Percentiles rank a stretch among this genome's conserved stretches.
Evolutionary conservation across 2,329 filamentous ascomycete species (phyloP).

Genomic region (Aspergillus pseudoviridinutans): DNA sequence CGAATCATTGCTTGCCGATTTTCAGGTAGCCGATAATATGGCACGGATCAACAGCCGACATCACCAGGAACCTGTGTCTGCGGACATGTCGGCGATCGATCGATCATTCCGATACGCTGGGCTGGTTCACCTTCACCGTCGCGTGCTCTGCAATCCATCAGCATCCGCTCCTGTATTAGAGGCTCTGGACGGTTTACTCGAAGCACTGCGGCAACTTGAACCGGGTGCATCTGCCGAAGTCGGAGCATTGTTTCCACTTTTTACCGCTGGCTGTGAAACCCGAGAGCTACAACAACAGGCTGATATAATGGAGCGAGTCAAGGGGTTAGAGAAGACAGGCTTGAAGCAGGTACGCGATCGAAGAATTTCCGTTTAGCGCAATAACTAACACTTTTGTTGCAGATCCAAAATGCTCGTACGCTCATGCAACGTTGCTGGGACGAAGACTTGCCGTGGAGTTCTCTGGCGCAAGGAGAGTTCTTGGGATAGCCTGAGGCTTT

Average conservation of each 20-base stretch:
- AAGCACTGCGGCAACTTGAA: conserved; percentile 59
- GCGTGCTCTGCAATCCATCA: conserved; percentile 62
- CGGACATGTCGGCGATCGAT: conserved; percentile 63
- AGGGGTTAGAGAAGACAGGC: conserved; percentile 66
- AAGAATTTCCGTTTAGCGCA: neutral
- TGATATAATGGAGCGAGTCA: conserved; percentile 63
- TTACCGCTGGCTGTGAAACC: conserved; percentile 76
- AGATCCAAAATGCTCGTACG: conserved; percentile 40
- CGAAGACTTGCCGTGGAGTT: conserved; percentile 35
- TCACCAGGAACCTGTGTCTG: conserved; percentile 35
- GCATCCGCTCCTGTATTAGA: conserved; percentile 58
- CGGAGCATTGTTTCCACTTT: conserved; percentile 75
- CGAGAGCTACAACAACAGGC: conserved; percentile 52
- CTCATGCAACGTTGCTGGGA: conserved; percentile 41
- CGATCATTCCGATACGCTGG: conserved; percentile 77
- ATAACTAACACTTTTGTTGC: neutral
- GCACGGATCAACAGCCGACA: conserved; percentile 38
- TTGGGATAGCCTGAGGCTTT: conserved; percentile 25
- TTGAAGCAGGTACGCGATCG: conserved; percentile 63
- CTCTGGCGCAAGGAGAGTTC: conserved; percentile 37
- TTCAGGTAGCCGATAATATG: conserved; percentile 52
- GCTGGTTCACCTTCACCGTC: conserved; percentile 69
- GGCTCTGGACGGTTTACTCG: conserved; percentile 61
- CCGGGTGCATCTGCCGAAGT: conserved; percentile 68
- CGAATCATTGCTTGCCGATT: conserved; percentile 55